phyloP scores from a whole-genome alignment of 352 stramenopile genomes.

The Phytopythium sindhum region DNA sequence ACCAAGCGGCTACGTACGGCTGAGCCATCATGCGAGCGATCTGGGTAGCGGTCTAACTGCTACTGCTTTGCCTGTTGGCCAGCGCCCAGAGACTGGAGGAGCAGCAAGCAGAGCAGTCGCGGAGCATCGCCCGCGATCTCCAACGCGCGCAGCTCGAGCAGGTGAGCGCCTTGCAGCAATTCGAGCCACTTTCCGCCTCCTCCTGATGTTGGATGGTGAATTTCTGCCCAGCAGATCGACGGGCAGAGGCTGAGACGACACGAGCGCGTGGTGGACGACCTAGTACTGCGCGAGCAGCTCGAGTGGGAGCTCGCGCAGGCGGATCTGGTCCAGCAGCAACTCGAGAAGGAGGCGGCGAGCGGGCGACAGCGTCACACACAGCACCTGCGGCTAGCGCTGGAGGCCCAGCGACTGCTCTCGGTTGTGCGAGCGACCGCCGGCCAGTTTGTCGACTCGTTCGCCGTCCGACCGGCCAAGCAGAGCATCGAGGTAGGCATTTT shows the following conservation, averaged over 20 bases:
- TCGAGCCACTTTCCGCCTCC: neutral
- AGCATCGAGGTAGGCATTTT: slow-evolving; percentile 23
- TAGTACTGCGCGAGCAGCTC: slow-evolving; percentile 26
- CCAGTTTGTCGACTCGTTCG: slow-evolving; percentile 48
- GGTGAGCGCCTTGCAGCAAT: neutral
- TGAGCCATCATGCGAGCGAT: neutral
- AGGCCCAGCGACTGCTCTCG: slow-evolving; percentile 26
- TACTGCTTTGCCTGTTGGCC: neutral
- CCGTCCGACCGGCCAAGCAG: slow-evolving; percentile 21
- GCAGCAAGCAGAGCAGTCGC: neutral
- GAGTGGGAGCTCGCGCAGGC: slow-evolving; percentile 36
- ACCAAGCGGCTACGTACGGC: neutral
- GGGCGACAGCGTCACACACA: slow-evolving; percentile 7
- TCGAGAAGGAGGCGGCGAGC: slow-evolving; percentile 12
- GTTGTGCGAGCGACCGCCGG: slow-evolving; percentile 23
- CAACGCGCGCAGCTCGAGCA: slow-evolving; percentile 21
- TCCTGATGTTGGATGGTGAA: neutral
- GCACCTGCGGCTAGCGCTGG: slow-evolving; percentile 18
- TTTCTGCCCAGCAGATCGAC: slow-evolving; percentile 17
- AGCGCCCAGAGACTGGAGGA: neutral
- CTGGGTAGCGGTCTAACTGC: neutral
- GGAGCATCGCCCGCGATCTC: neutral
- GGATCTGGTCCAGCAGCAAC: neutral
- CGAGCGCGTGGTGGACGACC: slow-evolving; percentile 26
- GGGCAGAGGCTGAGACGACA: slow-evolving; percentile 13